Conservation (phyloP, 1,139 yeast genomes). For the Kodamaea derodonti region DNA sequence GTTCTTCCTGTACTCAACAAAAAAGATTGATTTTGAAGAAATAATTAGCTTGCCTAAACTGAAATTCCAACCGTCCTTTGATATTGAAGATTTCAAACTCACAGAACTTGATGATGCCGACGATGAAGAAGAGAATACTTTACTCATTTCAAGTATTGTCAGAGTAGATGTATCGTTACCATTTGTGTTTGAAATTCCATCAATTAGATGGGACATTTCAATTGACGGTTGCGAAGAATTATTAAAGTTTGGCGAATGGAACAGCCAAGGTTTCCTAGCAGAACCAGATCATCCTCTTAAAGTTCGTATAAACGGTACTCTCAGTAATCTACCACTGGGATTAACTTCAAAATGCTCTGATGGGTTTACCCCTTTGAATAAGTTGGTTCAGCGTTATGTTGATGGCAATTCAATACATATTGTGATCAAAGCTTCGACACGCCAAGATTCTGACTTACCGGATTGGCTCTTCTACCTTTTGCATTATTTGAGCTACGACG, state of each 20-base stretch:
- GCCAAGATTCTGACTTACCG: constrained; percentile 17
- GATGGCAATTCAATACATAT: constrained; percentile 18
- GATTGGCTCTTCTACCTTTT: constrained; percentile 25
- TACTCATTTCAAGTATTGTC: constrained; percentile 2
- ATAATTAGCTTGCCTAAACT: constrained; percentile 12
- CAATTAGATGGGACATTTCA: constrained; percentile 26
- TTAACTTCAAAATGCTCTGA: constrained; percentile 16
- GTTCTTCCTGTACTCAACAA: constrained; percentile 13
- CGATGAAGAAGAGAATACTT: constrained; percentile 1
- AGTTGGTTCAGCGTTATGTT: constrained; percentile 18
- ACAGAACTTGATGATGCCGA: constrained; percentile 4
- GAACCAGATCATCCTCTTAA: constrained; percentile 15
- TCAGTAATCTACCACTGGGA: constrained; percentile 16
- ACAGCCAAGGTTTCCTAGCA: constrained; percentile 14
- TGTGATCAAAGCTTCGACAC: constrained; percentile 12
- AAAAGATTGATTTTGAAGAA: constrained; percentile 17
- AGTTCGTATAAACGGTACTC: constrained; percentile 14
- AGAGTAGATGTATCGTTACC: constrained; percentile 16
- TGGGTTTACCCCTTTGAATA: constrained; percentile 22
- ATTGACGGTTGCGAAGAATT: constrained; percentile 23
- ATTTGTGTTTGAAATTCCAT: constrained; percentile 15
- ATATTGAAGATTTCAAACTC: constrained; percentile 1
- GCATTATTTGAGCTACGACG: constrained; percentile 11
- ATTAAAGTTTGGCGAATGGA: constrained; percentile 24
- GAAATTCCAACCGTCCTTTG: constrained; percentile 5